Percentiles rank a stretch among this genome's conserved stretches.
Evolutionary conservation across 2,329 filamentous ascomycete genomes (phyloP).

Genomic region (Talaromyces sp.): DNA sequence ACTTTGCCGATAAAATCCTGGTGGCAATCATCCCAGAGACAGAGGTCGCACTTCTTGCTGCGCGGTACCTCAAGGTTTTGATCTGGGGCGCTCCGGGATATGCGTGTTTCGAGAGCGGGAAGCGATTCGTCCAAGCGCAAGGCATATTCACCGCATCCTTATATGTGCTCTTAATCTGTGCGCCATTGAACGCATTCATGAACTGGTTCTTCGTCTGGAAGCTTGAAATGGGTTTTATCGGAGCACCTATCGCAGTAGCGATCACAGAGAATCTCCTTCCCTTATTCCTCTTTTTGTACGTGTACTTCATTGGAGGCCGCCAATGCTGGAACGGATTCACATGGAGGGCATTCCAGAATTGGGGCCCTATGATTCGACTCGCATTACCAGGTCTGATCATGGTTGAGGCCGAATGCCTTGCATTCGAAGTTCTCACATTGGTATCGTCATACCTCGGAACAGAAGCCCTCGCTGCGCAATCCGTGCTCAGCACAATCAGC

Average conservation of each 20-base stretch:
- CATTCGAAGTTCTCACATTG: constrained; percentile 89
- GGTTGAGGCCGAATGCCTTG: constrained; percentile 90
- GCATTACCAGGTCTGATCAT: constrained; percentile 87
- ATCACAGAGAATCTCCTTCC: constrained; percentile 74
- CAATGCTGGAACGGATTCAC: constrained; percentile 81
- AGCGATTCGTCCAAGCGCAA: constrained; percentile 85
- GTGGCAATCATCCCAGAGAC: constrained; percentile 65
- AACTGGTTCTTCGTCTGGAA: constrained; percentile 79
- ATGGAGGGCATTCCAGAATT: constrained; percentile 67
- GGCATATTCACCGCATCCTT: constrained; percentile 79
- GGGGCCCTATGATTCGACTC: constrained; percentile 80
- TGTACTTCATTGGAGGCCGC: constrained; percentile 65
- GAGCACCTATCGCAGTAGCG: constrained; percentile 73
- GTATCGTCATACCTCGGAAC: constrained; percentile 75
- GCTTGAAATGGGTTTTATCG: constrained; percentile 67
- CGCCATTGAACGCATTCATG: constrained; percentile 74
- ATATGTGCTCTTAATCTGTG: constrained; percentile 77
- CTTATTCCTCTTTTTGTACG: constrained; percentile 68
- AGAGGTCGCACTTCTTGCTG: constrained; percentile 68
- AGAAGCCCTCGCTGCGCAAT: constrained; percentile 80
- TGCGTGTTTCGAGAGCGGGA: constrained; percentile 71
- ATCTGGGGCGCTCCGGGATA: constrained; percentile 71
- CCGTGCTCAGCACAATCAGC: constrained; percentile 73
- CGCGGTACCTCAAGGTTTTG: constrained; percentile 68
- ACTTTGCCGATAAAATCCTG: constrained; percentile 65